Base-by-base conservation (phyloP, 768 basidiomycete genomes). In the Trametes cubensis region DNA sequence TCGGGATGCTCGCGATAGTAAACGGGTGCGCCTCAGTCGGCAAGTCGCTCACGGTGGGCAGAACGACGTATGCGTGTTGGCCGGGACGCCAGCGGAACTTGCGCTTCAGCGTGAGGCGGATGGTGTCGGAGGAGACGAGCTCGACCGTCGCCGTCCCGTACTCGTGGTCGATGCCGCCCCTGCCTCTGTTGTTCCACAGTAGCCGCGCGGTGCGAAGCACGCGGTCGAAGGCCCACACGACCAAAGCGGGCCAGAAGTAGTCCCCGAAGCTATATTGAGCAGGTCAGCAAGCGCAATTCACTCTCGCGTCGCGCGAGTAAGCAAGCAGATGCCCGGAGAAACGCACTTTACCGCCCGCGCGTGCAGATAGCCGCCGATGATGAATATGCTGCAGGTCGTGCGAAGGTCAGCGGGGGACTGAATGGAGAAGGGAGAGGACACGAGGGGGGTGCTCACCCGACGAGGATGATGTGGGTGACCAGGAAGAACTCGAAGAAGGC, bases 171-270 rank as follows among this genome's bases (percentile, higher is more conserved):
- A 72, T 56, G 70, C 69, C 21, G 67, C 76, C 42, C 63, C 70
- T 64, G 21, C 68, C 46, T 25, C 68, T 67, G 70, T 79, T 81
- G 66, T 78, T 77, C 69, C 73, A 76, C 25, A 80, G 46, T 44
- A 81, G 66, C 28, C 81, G 77, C 41, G 70, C 54, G 50, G 73
- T 61, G 14, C 83, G 79, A 44, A 78, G 67, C 42, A 73, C 64
- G 44, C 82, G 78, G 67, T 84, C 83, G 58, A 81, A 69, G 4
- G 71, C 79, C 81, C 81, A 84, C 51, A 84, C 65, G 58, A 80
- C 69, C 56, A 82, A 69, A 23, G 77, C 77, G 14, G 82, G 80
- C 81, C 80, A 82, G 53, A 83, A 74, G 66, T 80, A 82, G 59
- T 70, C 70, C n/a, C 74, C 78, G 62, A 71, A 76, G 20, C 78